Evolutionary conservation across 1,284 basidiomycete species (phyloP).

Genomic region (Pseudozyma sp.): DNA sequence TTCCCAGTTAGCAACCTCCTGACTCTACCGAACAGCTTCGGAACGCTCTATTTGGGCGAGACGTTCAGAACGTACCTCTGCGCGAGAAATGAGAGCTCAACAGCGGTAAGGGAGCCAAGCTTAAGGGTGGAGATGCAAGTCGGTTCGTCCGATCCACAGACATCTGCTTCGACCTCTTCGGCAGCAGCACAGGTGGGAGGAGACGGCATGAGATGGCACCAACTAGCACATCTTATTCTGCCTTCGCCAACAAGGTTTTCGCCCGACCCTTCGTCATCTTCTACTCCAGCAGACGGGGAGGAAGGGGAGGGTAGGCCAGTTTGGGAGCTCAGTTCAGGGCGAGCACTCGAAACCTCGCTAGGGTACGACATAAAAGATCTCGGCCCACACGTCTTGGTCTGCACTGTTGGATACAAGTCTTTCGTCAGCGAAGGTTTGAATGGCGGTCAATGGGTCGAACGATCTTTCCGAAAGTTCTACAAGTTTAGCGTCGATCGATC

Average conservation of each 20-base stretch:
- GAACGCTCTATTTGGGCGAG: conserved; percentile 62
- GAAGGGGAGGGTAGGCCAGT: conserved; percentile 1
- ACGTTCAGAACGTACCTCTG: conserved; percentile 64
- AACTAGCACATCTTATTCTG: conserved; percentile 35
- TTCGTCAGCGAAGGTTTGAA: neutral
- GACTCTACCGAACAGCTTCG: conserved; percentile 52
- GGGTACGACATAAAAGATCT: conserved; percentile 66
- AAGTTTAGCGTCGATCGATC: conserved; percentile 51
- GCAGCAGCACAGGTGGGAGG: no score
- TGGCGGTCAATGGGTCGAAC: conserved; percentile 27
- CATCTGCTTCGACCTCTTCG: neutral
- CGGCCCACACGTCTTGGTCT: conserved; percentile 62
- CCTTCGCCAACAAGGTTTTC: conserved; percentile 13
- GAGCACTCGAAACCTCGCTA: conserved; percentile 48
- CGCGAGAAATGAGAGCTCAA: conserved; percentile 59
- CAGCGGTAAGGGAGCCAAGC: conserved; percentile 38
- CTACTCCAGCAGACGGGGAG: neutral
- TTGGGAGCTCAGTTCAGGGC: conserved; percentile 17
- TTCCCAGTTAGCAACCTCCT: conserved; percentile 34
- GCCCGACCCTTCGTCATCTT: conserved; percentile 3
- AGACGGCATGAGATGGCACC: conserved; percentile 22
- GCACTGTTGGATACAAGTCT: conserved; percentile 62
- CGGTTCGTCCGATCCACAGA: conserved; percentile 17
- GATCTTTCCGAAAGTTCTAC: conserved; percentile 65
- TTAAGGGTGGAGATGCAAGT: conserved; percentile 65